Base-by-base conservation (phyloP, 2,329 filamentous ascomycete genomes). In the Phialocephala subalpina region DNA sequence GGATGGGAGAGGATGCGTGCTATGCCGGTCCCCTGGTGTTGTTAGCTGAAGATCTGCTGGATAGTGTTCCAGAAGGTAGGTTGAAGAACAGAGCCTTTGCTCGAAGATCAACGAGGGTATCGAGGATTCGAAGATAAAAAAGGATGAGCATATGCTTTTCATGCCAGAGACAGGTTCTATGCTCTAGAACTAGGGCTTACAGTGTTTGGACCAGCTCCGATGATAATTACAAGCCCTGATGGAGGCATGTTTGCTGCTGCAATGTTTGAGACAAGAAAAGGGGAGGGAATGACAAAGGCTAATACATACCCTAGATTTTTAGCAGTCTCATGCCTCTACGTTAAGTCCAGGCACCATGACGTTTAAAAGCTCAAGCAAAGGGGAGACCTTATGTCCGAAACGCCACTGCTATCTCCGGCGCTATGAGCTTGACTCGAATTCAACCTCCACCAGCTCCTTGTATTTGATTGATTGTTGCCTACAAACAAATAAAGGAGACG, bases 1-100 rank as follows among this genome's bases (percentile, higher is more conserved):
- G 84, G 82, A 45, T 87, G 81, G 2, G 84, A 83, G 45, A 87
- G 81, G 40, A 86, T 80, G 22, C 84, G 80, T 25, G 84, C 83
- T n/a, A 88, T 87, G 49, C 86, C 85, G 12, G 83, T 82, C 12
- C 84, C 84, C 77, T 84, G 74, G 14, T 47, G 29, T 52, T 42
- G 38, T 65, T n/a, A 36, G 36, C 53, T 20, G 47, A 42, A 45
- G 33, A 35, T 36, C 11, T 36, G 40, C 33, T 36, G 8, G 18
- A n/a, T 16, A 27, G 27, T 5, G 4, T 33, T 33, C 29, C 29
- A 45, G 29, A 11, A 25, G 20, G 25, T 27, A 22, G 18, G 27
- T 20, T 20, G 12, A 47, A 18, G 14, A 33, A 18, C 20, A n/a
- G 14, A 20, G 7, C 7, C 9, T 2, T 57, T 29, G 49, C 18